phyloP scores from a whole-genome alignment of 768 basidiomycete species.

The Kwoniella pini region DNA sequence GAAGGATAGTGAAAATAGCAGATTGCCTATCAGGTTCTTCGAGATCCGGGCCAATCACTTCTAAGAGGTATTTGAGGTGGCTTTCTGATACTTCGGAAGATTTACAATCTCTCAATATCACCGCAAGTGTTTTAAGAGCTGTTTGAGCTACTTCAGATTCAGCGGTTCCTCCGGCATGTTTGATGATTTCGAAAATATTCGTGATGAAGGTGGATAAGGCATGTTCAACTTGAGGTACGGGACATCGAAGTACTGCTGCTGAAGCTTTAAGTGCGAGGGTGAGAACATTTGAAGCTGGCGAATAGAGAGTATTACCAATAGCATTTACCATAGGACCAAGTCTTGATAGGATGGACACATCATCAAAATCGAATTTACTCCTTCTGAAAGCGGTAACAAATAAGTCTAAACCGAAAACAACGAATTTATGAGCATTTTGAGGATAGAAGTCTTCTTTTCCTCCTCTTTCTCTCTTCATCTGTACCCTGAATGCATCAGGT shows the following conservation, averaged over 20 bases:
- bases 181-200: slow-evolving; percentile 80
- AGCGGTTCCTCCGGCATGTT: slow-evolving; percentile 71
- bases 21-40: slow-evolving; percentile 85
- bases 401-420: slow-evolving; percentile 87
- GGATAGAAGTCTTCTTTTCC: slow-evolving; percentile 69
- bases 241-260: slow-evolving; percentile 78
- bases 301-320: slow-evolving; percentile 90
- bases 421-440: slow-evolving; percentile 87
- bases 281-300: slow-evolving; percentile 72
- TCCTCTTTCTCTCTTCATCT: slow-evolving; percentile 68
- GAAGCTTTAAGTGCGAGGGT: slow-evolving; percentile 74
- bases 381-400: slow-evolving; percentile 84
- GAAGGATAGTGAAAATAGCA: slow-evolving; percentile 81
- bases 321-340: slow-evolving; percentile 81
- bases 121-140: slow-evolving; percentile 80
- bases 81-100: slow-evolving; percentile 79
- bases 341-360: slow-evolving; percentile 71
- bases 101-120: slow-evolving; percentile 85
- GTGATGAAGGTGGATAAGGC: slow-evolving; percentile 79
- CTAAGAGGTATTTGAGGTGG: slow-evolving; percentile 82
- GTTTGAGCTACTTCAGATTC: slow-evolving; percentile 88
- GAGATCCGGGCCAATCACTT: slow-evolving; percentile 81
- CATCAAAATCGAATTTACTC: slow-evolving; percentile 79
- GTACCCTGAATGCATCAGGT: slow-evolving; percentile 69
- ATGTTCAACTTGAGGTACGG: slow-evolving; percentile 70